Evolutionary conservation across 805 yeast genomes (phyloP).

Genomic region (Saccharomyces eubayanus): DNA sequence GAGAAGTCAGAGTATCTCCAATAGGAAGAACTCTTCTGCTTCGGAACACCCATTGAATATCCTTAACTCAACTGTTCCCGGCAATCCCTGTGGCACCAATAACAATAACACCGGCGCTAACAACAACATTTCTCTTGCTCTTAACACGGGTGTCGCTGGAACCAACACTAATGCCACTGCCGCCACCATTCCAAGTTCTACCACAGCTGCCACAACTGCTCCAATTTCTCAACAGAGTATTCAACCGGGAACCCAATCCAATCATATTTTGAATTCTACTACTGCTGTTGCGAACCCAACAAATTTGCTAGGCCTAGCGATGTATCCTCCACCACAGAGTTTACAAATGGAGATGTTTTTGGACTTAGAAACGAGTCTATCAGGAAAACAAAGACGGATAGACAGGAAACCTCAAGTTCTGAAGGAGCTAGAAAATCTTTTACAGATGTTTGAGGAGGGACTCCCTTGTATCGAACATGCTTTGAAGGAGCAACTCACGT

Average conservation of each 20-base stretch:
- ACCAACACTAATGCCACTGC: constrained; percentile 1
- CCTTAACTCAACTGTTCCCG: background rate
- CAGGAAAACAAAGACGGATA: constrained; percentile 8
- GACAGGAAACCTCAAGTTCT: constrained; percentile 27
- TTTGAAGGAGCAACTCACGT: constrained; percentile 17
- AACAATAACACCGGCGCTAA: background rate
- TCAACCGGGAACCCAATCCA: background rate
- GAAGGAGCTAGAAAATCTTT: constrained; percentile 22
- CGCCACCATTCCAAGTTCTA: background rate
- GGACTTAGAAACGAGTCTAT: constrained; percentile 15
- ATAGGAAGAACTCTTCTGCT: constrained; percentile 12
- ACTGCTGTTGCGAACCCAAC: background rate
- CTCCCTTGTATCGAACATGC: constrained; percentile 25
- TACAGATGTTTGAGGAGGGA: constrained; percentile 26
- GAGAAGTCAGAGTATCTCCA: constrained; percentile 19
- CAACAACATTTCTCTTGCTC: background rate
- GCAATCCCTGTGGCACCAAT: constrained; percentile 1
- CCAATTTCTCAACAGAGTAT: background rate
- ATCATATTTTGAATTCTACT: background rate
- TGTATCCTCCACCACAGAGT: constrained; percentile 24
- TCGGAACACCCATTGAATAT: constrained; percentile 1
- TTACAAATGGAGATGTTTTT: constrained; percentile 24
- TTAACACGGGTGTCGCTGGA: constrained; percentile 1
- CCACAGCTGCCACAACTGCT: background rate
- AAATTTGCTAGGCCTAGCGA: background rate